Evolutionary conservation across 2,329 filamentous ascomycete species (phyloP).

Genomic region (Colletotrichum sublineola): DNA sequence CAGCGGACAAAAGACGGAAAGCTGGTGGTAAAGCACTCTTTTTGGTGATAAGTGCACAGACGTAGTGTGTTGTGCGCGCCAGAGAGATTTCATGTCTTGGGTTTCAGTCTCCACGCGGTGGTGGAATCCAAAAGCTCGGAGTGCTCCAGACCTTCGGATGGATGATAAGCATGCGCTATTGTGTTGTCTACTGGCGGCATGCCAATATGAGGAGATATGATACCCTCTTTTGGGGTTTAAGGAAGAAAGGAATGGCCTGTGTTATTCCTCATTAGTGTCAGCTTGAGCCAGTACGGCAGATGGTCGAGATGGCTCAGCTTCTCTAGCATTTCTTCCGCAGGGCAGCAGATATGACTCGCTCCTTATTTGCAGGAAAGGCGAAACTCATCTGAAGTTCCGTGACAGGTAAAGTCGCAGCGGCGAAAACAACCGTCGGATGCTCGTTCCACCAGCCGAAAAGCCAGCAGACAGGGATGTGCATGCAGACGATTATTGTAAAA

Average conservation of each 20-base stretch:
- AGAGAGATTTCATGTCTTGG: constrained; percentile 35
- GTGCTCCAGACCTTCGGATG: constrained; percentile 10
- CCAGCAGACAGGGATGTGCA: background rate
- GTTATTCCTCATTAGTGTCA: background rate
- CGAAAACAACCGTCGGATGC: background rate
- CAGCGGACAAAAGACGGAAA: background rate
- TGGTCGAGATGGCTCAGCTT: background rate
- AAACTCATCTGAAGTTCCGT: constrained; percentile 39
- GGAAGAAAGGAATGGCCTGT: constrained; percentile 17
- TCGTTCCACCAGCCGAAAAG: constrained; percentile 2
- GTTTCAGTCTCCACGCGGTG: constrained; percentile 30
- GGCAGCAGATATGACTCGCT: constrained; percentile 31
- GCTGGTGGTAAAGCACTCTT: background rate
- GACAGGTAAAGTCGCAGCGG: constrained; percentile 37
- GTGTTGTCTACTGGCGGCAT: constrained; percentile 4
- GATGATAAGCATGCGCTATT: constrained; percentile 18
- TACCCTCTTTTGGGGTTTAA: constrained; percentile 8
- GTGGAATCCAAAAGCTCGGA: constrained; percentile 23
- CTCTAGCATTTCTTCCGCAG: background rate
- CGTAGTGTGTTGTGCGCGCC: constrained; percentile 32
- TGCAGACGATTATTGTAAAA: constrained; percentile 11
- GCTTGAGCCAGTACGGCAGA: background rate
- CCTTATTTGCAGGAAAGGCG: constrained; percentile 31
- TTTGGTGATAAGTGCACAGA: constrained; percentile 10
- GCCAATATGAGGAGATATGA: constrained; percentile 11